These are phyloP conservation scores for Lepidium africanum DNA, from an alignment of 345 rosid genomes.

Conservation along the genomic window DNA sequence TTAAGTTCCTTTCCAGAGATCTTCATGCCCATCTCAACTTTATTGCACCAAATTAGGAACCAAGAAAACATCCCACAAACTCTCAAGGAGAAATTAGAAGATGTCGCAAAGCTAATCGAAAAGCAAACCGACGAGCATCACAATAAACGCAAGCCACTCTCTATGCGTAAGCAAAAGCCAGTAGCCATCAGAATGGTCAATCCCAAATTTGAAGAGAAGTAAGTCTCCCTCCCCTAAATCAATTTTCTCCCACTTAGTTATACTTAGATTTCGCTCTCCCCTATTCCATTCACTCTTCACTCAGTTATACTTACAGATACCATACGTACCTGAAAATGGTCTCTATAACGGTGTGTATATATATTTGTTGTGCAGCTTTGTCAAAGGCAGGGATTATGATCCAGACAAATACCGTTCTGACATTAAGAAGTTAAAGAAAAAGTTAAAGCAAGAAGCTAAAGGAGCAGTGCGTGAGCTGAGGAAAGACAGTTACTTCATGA, in stretches of 20 bases:
- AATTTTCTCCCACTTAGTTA: neutral
- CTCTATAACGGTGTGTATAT: neutral
- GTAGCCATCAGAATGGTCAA: slow-evolving; percentile 55
- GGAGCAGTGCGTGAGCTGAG: slow-evolving; percentile 83
- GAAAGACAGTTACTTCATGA: slow-evolving; percentile 45
- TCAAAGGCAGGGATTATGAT: slow-evolving; percentile 83
- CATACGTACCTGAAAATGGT: neutral
- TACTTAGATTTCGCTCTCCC: neutral
- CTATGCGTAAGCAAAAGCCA: slow-evolving; percentile 77
- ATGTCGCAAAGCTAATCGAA: slow-evolving; percentile 45
- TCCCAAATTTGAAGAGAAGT: slow-evolving; percentile 85
- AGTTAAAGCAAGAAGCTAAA: slow-evolving; percentile 47
- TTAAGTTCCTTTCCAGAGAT: slow-evolving; percentile 74
- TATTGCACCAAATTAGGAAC: slow-evolving; percentile 45
- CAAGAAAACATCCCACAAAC: slow-evolving; percentile 46
- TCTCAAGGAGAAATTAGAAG: slow-evolving; percentile 43
- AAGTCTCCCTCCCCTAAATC: slow-evolving; percentile 4
- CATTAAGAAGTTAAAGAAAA: slow-evolving; percentile 53
- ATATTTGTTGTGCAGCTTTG: slow-evolving; percentile 59
- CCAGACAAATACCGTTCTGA: slow-evolving; percentile 79
- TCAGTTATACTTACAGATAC: neutral
- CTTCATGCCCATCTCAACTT: slow-evolving; percentile 51
- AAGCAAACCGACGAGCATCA: slow-evolving; percentile 44
- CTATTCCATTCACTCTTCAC: neutral
- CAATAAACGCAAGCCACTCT: slow-evolving; percentile 55